phyloP scores from a whole-genome alignment of 257 asterid genomes.

The Solanum sitiens region DNA sequence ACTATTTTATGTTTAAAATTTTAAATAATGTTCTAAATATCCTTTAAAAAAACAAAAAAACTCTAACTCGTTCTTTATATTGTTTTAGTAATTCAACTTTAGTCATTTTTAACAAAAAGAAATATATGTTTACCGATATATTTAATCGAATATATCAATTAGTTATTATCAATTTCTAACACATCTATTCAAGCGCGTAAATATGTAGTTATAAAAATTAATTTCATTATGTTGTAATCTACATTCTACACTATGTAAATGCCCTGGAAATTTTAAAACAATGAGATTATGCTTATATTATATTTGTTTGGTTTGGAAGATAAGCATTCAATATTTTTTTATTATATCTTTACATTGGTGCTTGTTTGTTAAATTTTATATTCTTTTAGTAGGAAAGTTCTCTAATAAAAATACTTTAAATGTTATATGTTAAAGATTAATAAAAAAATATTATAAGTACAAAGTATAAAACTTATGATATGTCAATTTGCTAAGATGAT shows the following conservation, averaged over 20 bases:
- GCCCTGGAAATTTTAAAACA: not conserved
- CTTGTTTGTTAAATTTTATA: not conserved
- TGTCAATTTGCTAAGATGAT: not conserved
- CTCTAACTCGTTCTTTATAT: not conserved
- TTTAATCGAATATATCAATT: not conserved
- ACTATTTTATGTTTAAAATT: not conserved
- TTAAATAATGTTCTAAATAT: not conserved
- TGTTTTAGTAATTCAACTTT: fast-evolving
- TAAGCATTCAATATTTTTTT: not conserved
- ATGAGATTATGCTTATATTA: not conserved
- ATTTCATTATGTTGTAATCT: not conserved
- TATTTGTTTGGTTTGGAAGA: not conserved
- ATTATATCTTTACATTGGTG: not conserved
- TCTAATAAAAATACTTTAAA: not conserved
- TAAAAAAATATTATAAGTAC: not conserved
- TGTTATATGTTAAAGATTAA: not conserved
- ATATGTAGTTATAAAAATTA: not conserved
- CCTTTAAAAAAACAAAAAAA: not conserved
- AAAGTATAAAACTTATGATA: not conserved
- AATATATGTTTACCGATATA: not conserved
- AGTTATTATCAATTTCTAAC: not conserved
- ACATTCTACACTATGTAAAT: not conserved
- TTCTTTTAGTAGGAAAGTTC: not conserved
- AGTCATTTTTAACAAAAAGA: not conserved
- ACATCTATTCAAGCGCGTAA: not conserved